Evolutionary conservation across 768 basidiomycete species (phyloP), one percentile per base, ranked within the genome.

Genomic region (Leccinum disarticulatum): DNA sequence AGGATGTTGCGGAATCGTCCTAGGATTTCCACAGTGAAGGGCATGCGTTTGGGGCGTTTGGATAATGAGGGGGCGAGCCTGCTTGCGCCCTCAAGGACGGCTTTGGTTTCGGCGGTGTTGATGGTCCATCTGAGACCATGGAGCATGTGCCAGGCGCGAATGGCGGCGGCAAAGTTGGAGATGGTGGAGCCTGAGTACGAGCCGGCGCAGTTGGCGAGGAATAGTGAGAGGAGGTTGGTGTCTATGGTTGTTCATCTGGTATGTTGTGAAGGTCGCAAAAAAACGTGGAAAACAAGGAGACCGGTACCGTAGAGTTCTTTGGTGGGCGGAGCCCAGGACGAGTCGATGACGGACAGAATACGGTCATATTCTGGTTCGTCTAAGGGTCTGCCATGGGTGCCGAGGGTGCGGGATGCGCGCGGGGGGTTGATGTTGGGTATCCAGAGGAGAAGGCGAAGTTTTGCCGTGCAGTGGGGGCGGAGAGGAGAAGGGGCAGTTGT

Each of bases 241-340:
- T 27, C 52, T 0, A 66, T 70, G 69, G 0, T 22, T 7, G 49
- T 3, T 79, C 8, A 19, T 83, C 80, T 2, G 74, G 55, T 0
- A 81, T 65, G 4, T 27, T 13, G 3, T 62, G 54, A 0, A 50
- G 4, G 58, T 84, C 76, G 51, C 80, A 81, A 48, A 74, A 74
- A 81, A 0, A 75, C 63, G 27, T 82, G 81, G 47, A 51, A 83
- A 0, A 68, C 57, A 0, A 80, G 66, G 0, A 83, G 66, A 0
- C 80, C 77, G 0, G 75, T 56, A 0, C 76, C 76, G 56, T 83
- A 82, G 0, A 72, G 65, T n/a, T 72, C 70, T 1, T 61, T 54
- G 0, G 79, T 81, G 46, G 10, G 2, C 14, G 15, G 30, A 2
- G 30, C 30, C 30, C 30, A 30, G 1, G 30, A 8, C 30, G 9